Conservation (phyloP, 2,329 filamentous ascomycete species). For the Monosporascus sp. region DNA sequence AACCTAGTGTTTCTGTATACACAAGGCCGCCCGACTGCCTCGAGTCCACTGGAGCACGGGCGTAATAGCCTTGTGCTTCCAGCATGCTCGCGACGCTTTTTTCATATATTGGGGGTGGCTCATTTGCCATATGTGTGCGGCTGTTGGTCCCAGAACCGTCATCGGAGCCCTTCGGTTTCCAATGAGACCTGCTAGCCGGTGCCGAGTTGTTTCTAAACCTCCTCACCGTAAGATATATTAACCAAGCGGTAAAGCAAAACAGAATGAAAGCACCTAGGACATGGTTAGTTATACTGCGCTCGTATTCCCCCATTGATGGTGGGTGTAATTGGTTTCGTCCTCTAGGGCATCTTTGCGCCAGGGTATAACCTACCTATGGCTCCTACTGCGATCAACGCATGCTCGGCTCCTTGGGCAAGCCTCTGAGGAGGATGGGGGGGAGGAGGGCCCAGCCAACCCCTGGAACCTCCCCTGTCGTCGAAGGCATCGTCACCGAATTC, state of each 20-base stretch:
- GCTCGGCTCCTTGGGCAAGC: constrained; percentile 24
- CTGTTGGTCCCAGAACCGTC: constrained; percentile 7
- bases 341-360: not conserved
- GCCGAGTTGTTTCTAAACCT: constrained; percentile 22
- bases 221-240: constrained; percentile 35
- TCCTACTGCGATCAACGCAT: constrained; percentile 29
- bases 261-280: constrained; percentile 38
- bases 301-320: no score
- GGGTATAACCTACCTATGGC: constrained; percentile 24
- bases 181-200: constrained; percentile 14
- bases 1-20: constrained; percentile 11
- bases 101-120: constrained; percentile 21
- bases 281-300: constrained; percentile 2
- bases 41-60: constrained; percentile 14
- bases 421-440: constrained; percentile 1
- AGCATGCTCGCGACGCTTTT: constrained; percentile 17
- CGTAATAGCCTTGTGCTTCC: constrained; percentile 17
- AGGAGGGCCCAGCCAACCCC: not conserved
- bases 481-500: not conserved
- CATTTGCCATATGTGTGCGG: constrained; percentile 13
- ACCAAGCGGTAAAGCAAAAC: constrained; percentile 39
- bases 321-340: no score
- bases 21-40: constrained; percentile 8
- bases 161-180: constrained; percentile 11
- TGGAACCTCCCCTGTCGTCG: no score